phyloP scores from a whole-genome alignment of 352 stramenopile species.

The Albugo candida region DNA sequence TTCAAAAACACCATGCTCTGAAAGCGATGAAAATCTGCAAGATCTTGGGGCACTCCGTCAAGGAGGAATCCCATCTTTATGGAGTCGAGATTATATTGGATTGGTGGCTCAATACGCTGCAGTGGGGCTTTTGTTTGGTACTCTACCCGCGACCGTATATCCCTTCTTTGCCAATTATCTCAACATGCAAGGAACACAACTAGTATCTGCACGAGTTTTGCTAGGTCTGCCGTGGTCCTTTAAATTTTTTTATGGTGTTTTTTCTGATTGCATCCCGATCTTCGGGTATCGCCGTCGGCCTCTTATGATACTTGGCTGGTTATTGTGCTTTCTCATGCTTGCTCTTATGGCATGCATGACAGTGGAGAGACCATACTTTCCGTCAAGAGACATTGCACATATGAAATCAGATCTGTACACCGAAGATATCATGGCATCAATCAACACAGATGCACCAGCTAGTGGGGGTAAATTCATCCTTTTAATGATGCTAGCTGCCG shows the following conservation, averaged over 20 bases:
- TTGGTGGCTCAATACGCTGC: constrained; percentile 15
- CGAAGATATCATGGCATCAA: constrained; percentile 9
- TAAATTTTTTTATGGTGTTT: constrained; percentile 19
- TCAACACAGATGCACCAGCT: constrained; percentile 17
- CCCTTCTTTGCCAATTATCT: constrained; percentile 16
- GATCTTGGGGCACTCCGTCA: constrained; percentile 13
- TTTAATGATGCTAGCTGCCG: constrained; percentile 25
- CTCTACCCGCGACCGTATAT: constrained; percentile 14
- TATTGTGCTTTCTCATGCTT: constrained; percentile 16
- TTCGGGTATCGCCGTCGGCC: constrained; percentile 18
- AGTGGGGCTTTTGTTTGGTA: constrained; percentile 14
- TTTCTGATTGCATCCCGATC: constrained; percentile 20
- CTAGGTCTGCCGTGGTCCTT: constrained; percentile 10
- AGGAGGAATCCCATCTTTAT: constrained; percentile 13
- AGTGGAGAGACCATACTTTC: constrained; percentile 21
- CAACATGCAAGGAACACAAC: constrained; percentile 6
- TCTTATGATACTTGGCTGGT: constrained; percentile 20
- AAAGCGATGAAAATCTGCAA: too few relatives aligned
- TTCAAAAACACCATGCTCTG: too few relatives aligned
- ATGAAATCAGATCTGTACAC: constrained; percentile 10
- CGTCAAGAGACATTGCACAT: background rate
- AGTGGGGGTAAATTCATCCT: constrained; percentile 19
- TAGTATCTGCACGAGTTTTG: constrained; percentile 4
- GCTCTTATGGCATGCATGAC: constrained; percentile 22
- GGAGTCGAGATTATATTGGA: constrained; percentile 12